These are phyloP conservation scores for Raphanus raphanistrum DNA, from an alignment of 345 rosid species.

Conservation along the genomic window DNA sequence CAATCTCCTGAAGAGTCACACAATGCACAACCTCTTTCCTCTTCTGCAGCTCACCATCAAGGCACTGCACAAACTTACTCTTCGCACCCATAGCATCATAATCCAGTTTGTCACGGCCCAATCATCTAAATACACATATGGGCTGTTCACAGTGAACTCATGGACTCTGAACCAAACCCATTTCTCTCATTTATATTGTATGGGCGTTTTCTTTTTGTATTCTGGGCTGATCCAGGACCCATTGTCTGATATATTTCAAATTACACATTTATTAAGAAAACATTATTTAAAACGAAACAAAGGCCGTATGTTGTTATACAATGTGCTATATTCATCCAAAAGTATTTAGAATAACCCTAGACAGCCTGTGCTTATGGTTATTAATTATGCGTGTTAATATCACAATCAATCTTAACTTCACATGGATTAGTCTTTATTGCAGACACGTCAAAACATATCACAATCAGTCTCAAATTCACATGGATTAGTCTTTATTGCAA, in stretches of 20 bases:
- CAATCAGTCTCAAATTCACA: not conserved
- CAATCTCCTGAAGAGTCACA: conserved; percentile 93
- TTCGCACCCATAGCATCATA: conserved; percentile 95
- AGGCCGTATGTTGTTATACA: not conserved
- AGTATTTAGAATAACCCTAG: not conserved
- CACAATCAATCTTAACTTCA: not conserved
- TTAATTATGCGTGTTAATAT: not conserved
- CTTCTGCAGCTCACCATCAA: conserved; percentile 96
- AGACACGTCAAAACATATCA: not conserved
- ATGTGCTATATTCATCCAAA: not conserved
- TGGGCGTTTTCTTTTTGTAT: not conserved
- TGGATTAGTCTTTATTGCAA: not conserved
- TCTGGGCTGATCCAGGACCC: not conserved
- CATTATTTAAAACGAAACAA: not conserved
- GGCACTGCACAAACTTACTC: conserved; percentile 94
- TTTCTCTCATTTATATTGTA: not conserved
- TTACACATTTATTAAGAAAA: not conserved
- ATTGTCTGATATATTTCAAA: not conserved
- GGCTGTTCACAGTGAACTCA: not conserved
- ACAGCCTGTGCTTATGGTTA: not conserved
- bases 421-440: not conserved
- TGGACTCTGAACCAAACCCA: not conserved
- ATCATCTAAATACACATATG: not conserved
- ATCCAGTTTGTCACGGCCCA: no score
- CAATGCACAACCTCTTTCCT: conserved; percentile 96